phyloP scores from a whole-genome alignment of 768 basidiomycete species.

The Rhizopogon vesiculosus region DNA sequence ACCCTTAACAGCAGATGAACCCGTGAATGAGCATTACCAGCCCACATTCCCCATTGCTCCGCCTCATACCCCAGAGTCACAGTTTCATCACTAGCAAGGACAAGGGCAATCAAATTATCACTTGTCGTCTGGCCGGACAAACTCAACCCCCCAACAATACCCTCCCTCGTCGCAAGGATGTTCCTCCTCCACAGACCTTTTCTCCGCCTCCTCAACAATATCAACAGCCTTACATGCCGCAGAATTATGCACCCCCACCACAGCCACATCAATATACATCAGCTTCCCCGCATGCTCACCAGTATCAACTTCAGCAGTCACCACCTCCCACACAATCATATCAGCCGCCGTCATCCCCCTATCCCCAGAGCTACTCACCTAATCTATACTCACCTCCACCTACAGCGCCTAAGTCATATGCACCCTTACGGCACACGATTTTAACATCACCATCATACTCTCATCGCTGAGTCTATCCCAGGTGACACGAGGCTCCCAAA shows the following conservation, averaged over 20 bases:
- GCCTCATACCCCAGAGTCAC: not conserved
- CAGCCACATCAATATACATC: conserved; percentile 11
- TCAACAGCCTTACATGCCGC: conserved; percentile 13
- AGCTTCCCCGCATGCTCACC: conserved; percentile 9
- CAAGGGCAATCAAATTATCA: not conserved
- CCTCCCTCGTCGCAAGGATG: not conserved
- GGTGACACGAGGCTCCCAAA: conserved; percentile 13
- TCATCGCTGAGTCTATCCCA: conserved; percentile 51
- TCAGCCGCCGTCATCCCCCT: conserved; percentile 27
- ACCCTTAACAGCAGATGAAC: conserved; percentile 2
- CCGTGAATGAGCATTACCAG: conserved; percentile 4
- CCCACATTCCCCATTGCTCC: conserved; percentile 5
- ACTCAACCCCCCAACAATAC: conserved; percentile 13
- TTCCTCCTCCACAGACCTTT: not conserved
- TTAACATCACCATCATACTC: conserved; percentile 45
- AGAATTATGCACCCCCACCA: conserved; percentile 2
- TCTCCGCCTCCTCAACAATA: conserved; percentile 6
- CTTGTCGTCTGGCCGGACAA: not conserved
- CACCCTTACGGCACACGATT: conserved; percentile 44
- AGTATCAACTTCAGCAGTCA: conserved; percentile 5
- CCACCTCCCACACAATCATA: not conserved
- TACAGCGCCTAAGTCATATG: too few species aligned
- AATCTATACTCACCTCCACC: conserved; percentile 14
- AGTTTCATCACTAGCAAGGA: not conserved
- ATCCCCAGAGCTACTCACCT: conserved; percentile 15